Conservation (phyloP, 192 early-diverging fungal genomes). For the Backusella psychrophila region DNA sequence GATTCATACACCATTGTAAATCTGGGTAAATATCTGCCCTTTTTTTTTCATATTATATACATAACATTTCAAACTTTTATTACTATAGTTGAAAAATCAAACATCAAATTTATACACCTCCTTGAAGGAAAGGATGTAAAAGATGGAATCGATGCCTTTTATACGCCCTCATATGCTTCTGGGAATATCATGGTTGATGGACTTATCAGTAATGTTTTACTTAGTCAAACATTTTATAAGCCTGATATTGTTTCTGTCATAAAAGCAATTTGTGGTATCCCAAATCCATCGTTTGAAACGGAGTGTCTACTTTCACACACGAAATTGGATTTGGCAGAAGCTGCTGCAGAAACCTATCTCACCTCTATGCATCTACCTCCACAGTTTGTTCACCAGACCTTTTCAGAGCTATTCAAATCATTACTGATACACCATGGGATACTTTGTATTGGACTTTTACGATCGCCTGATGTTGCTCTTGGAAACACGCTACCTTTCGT, state of each 20-base stretch:
- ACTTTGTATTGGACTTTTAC: slow-evolving; percentile 51
- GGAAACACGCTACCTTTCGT: slow-evolving; percentile 64
- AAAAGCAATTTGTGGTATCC: slow-evolving; percentile 58
- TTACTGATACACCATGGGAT: slow-evolving; percentile 50
- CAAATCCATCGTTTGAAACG: not conserved
- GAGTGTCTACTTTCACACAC: not conserved
- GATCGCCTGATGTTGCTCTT: slow-evolving; percentile 35
- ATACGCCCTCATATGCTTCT: slow-evolving; percentile 58
- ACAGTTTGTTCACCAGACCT: slow-evolving; percentile 47
- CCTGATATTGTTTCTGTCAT: slow-evolving; percentile 54
- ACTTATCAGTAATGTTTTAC: slow-evolving; percentile 51
- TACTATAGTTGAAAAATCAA: slow-evolving; percentile 38
- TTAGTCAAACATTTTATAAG: slow-evolving; percentile 47
- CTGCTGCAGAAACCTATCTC: slow-evolving; percentile 28
- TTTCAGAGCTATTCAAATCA: slow-evolving; percentile 43
- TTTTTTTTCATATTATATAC: not conserved
- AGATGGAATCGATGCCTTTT: slow-evolving; percentile 33
- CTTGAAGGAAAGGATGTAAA: slow-evolving; percentile 25
- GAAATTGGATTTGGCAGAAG: not conserved
- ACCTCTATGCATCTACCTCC: slow-evolving; percentile 39
- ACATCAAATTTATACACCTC: slow-evolving; percentile 55
- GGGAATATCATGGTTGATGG: slow-evolving; percentile 54
- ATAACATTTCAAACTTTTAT: not conserved
- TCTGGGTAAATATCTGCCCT: slow-evolving; percentile 4
- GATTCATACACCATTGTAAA: slow-evolving; percentile 38